Percentiles rank a stretch among this genome's conserved stretches.
These are phyloP conservation scores for Geranium rotundifolium DNA, from an alignment of 345 rosid genomes.

Conservation along the genomic window DNA sequence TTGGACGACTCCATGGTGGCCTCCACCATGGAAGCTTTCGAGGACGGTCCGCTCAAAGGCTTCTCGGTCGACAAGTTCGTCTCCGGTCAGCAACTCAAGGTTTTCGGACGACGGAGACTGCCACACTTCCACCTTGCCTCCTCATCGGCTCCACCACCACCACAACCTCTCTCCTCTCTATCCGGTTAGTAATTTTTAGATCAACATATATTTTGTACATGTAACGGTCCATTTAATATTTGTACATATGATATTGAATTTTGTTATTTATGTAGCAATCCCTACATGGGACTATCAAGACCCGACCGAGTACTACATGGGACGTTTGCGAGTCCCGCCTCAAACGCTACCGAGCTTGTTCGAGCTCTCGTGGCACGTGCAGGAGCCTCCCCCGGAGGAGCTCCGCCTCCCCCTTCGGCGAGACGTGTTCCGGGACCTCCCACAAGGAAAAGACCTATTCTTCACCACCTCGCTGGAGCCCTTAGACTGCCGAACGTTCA, in stretches of 20 bases:
- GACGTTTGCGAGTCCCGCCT: conserved; percentile 54
- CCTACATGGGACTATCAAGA: conserved; percentile 73
- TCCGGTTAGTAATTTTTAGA: no score
- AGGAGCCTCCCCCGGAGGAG: conserved; percentile 84
- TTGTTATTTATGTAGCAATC: conserved; percentile 25
- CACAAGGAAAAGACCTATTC: conserved; percentile 73
- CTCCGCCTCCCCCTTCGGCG: conserved; percentile 65
- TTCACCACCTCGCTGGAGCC: conserved; percentile 50
- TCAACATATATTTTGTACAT: conserved; percentile 17
- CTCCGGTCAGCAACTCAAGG: conserved; percentile 78
- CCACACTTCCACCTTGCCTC: conserved; percentile 24
- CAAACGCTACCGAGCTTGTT: conserved; percentile 48
- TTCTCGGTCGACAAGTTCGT: conserved; percentile 82
- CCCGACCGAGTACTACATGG: conserved; percentile 66
- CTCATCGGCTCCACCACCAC: conserved; percentile 22
- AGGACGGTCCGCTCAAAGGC: conserved; percentile 68
- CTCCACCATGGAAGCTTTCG: conserved; percentile 77
- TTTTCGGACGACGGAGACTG: conserved; percentile 72
- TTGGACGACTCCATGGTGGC: conserved; percentile 81
- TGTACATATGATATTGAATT: no score
- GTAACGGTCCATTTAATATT: conserved; percentile 4
- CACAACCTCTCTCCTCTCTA: not conserved
- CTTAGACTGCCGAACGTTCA: conserved; percentile 58
- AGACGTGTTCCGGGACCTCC: conserved; percentile 76
- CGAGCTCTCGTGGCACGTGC: conserved; percentile 78